These are phyloP conservation scores for Ustilago trichophora DNA, from an alignment of 1,284 basidiomycete genomes.

Conservation along the genomic window DNA sequence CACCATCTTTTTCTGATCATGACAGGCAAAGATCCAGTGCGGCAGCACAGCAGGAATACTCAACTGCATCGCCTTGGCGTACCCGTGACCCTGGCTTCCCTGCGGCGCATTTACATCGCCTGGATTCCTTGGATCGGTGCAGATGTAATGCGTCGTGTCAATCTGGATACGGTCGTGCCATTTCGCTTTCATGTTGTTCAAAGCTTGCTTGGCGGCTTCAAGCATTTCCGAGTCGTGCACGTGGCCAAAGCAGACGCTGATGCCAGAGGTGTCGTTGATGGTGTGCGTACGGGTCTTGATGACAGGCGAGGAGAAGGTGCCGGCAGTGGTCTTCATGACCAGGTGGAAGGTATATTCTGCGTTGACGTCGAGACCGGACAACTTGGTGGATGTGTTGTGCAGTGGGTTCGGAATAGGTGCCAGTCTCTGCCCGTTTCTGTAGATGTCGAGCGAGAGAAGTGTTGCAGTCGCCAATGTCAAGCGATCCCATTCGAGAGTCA, in stretches of 20 bases:
- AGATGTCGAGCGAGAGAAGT: slow-evolving; percentile 62
- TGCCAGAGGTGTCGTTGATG: slow-evolving; percentile 62
- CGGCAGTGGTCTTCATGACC: slow-evolving; percentile 62
- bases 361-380: slow-evolving; percentile 62
- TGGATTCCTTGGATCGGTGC: slow-evolving; percentile 54
- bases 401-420: slow-evolving; percentile 63
- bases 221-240: slow-evolving; percentile 45
- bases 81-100: slow-evolving; percentile 35
- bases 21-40: slow-evolving; percentile 65
- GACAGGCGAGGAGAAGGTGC: slow-evolving; percentile 54
- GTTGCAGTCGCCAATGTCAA: slow-evolving; percentile 57
- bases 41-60: slow-evolving; percentile 65
- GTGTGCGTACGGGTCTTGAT: slow-evolving; percentile 60
- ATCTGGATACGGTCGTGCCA: slow-evolving; percentile 93
- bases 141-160: slow-evolving; percentile 64
- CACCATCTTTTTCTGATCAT: slow-evolving; percentile 63
- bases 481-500: slow-evolving; percentile 65
- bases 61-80: slow-evolving; percentile 61
- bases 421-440: slow-evolving; percentile 60
- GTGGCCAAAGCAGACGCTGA: slow-evolving; percentile 62
- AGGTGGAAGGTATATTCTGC: slow-evolving; percentile 65
- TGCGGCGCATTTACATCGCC: slow-evolving; percentile 24
- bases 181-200: slow-evolving; percentile 53
- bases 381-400: slow-evolving; percentile 62
- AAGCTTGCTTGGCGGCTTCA: slow-evolving; percentile 46